phyloP scores from a whole-genome alignment of 2,329 filamentous ascomycete genomes.

The Tricladium varicosporioides region DNA sequence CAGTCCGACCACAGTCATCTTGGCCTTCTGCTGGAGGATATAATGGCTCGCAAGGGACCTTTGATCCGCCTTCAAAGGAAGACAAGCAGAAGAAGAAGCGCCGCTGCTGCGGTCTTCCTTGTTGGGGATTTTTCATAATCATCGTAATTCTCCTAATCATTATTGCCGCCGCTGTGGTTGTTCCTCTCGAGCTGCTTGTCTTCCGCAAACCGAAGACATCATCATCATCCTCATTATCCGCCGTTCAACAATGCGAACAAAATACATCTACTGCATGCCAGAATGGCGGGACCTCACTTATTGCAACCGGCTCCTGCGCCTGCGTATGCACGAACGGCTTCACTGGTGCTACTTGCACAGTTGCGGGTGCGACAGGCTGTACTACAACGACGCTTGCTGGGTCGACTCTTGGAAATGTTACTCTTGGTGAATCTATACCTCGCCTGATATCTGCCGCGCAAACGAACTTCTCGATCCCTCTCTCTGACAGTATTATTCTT shows the following conservation, averaged over 20 bases:
- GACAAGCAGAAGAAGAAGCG: constrained; percentile 37
- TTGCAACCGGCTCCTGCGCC: constrained; percentile 67
- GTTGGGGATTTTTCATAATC: constrained; percentile 72
- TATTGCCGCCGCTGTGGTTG: constrained; percentile 75
- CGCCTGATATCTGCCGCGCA: constrained; percentile 65
- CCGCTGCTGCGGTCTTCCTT: constrained; percentile 79
- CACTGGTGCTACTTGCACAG: constrained; percentile 60
- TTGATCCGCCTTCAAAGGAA: constrained; percentile 1
- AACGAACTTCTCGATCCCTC: constrained; percentile 70
- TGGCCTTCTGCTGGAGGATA: constrained; percentile 36
- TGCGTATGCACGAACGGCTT: constrained; percentile 91
- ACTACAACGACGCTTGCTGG: constrained; percentile 46
- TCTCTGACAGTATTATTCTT: constrained; percentile 68
- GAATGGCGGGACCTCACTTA: constrained; percentile 78
- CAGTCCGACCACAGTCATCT: constrained; percentile 25
- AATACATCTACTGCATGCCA: constrained; percentile 58
- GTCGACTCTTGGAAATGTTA: constrained; percentile 59
- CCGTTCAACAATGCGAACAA: constrained; percentile 49
- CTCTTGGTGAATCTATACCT: constrained; percentile 76
- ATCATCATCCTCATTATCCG: constrained; percentile 8
- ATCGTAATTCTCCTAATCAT: constrained; percentile 66
- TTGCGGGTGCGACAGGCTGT: constrained; percentile 51
- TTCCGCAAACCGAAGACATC: constrained; percentile 46
- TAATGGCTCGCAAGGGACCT: not conserved
- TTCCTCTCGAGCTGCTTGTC: constrained; percentile 69